Evolutionary conservation across 371 early-diverging fungal genomes (phyloP), one percentile per base, ranked within the genome.

Genomic region (Mucor saturninus): DNA sequence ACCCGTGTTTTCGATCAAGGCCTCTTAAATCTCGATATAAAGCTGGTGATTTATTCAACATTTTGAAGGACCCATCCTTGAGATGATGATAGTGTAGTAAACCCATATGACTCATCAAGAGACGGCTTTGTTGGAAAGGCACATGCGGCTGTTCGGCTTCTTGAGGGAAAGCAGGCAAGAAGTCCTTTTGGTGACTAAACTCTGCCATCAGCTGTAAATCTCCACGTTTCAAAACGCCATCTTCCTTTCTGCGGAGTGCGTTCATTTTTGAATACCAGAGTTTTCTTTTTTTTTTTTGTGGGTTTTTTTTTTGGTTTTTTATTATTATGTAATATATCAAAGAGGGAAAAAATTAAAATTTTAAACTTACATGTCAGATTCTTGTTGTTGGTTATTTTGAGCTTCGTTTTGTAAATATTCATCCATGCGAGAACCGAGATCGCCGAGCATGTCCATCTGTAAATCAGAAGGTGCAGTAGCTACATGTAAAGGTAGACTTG

Each of bases 1-100:
- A 89, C 91, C 90, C 91, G 55, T 81, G 83, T 60, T 91, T 91
- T 46, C 87, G 81, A 68, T 94, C 95, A 26, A 93, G 72, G 15
- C 89, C 91, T 59, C 87, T 82, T 28, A 94, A 70, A 61, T 94
- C 95, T 26, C 95, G 77, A 48, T 77, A 83, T 29, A 94, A 71
- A 0, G 86, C 77, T 2, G 89, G 80, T 0, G 89, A 73, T 49
- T 89, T 91, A 37, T 84, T 84, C 28, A 94, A 64, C 67, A 91
- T 74, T 37, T 86, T 84, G 60, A 93, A 85, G 21, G 85, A 77
- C 1, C 84, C 88, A n/a, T 88, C 86, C 63, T 90, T 91, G 43
- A 92, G 69, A 26, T 86, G 79, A 10, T 89, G 89, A 70, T 91
- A 92, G 50, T 86, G 80, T 30, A 94, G 66, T 14, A 89, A 75